Conservation (phyloP, 768 basidiomycete genomes). For the Serendipita indica region DNA sequence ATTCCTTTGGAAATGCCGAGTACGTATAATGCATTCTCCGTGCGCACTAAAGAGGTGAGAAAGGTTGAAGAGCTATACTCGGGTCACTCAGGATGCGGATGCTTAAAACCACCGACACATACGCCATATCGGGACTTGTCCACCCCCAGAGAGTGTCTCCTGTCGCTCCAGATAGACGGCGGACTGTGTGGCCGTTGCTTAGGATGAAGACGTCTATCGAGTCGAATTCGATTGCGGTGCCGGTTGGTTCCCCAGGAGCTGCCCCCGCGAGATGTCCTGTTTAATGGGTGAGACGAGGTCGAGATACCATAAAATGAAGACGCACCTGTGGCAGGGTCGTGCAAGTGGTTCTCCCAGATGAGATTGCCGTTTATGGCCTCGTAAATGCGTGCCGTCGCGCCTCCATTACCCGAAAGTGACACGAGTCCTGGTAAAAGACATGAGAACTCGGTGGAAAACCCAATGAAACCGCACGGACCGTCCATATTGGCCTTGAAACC, state of each 20-base stretch:
- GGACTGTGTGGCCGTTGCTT: constrained; percentile 46
- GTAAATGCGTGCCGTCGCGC: constrained; percentile 52
- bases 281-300: neutral
- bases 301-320: constrained; percentile 23
- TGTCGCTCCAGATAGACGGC: constrained; percentile 31
- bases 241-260: neutral
- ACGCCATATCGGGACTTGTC: constrained; percentile 56
- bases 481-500: constrained; percentile 44
- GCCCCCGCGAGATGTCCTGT: neutral
- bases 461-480: constrained; percentile 30
- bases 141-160: constrained; percentile 57
- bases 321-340: constrained; percentile 29
- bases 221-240: constrained; percentile 21
- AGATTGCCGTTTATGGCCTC: constrained; percentile 49
- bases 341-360: constrained; percentile 48
- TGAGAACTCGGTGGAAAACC: constrained; percentile 1
- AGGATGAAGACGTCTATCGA: constrained; percentile 32
- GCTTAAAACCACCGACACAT: constrained; percentile 18
- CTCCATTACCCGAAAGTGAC: constrained; percentile 61
- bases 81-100: neutral
- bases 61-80: constrained; percentile 42
- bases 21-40: constrained; percentile 39
- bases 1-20: constrained; percentile 38
- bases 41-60: constrained; percentile 45
- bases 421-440: constrained; percentile 36